A percentile compares a stretch with the other conserved stretches of the same genome.
phyloP scores from a whole-genome alignment of 2,329 filamentous ascomycete species.

The Aspergillus hiratsukae region DNA sequence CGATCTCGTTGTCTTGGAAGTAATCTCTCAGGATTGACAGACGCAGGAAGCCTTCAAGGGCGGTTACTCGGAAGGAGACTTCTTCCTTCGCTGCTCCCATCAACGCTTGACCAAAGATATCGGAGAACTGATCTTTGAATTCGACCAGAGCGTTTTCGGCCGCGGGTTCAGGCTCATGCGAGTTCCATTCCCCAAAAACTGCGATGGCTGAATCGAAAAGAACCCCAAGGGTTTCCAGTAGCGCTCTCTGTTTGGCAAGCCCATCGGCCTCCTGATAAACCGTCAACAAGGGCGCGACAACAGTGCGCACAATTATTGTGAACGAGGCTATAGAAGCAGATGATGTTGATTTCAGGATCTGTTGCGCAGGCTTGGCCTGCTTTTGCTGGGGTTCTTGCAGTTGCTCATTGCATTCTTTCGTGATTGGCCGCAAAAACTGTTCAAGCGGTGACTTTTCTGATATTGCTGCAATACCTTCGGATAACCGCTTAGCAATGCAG shows the following conservation, averaged over 20 bases:
- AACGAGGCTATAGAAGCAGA: conserved; percentile 53
- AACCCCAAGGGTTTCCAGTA: conserved; percentile 57
- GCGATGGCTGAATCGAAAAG: conserved; percentile 55
- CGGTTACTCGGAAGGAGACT: conserved; percentile 46
- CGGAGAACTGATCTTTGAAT: conserved; percentile 49
- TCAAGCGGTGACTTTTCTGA: conserved; percentile 43
- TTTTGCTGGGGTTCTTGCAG: conserved; percentile 65
- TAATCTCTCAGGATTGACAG: conserved; percentile 44
- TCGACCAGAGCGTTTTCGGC: conserved; percentile 42
- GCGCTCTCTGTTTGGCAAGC: conserved; percentile 58
- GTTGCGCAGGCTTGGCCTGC: conserved; percentile 60
- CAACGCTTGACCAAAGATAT: conserved; percentile 52
- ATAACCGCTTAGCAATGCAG: conserved; percentile 53
- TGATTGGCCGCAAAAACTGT: conserved; percentile 57
- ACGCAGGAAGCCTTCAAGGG: conserved; percentile 44
- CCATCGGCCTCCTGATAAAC: conserved; percentile 59
- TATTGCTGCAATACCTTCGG: conserved; percentile 36
- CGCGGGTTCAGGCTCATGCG: conserved; percentile 33
- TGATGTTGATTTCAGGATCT: conserved; percentile 55
- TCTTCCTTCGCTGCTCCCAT: conserved; percentile 51
- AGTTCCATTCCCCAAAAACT: conserved; percentile 54
- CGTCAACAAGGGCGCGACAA: conserved; percentile 55
- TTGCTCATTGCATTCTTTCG: conserved; percentile 64
- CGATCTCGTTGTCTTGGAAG: conserved; percentile 50
- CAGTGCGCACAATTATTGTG: conserved; percentile 51